Conservation (phyloP, 495 filamentous ascomycete genomes). For the Aspergillus diversus region DNA sequence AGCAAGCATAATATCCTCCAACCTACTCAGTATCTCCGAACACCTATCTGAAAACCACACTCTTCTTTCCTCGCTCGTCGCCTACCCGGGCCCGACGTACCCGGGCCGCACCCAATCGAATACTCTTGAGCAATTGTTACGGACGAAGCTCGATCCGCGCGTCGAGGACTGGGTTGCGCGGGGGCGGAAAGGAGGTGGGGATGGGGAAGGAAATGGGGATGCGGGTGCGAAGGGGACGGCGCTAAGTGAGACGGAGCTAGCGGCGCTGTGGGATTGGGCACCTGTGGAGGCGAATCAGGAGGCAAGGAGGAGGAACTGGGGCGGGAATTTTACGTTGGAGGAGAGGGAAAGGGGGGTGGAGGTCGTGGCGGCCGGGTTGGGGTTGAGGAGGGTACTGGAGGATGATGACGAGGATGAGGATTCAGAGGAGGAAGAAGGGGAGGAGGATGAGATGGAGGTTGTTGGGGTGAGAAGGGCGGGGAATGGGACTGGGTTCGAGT, state of each 20-base stretch:
- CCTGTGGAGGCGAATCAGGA: constrained; percentile 55
- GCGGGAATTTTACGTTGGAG: constrained; percentile 69
- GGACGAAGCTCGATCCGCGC: constrained; percentile 79
- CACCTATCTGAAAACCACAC: constrained; percentile 60
- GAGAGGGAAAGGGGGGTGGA: constrained; percentile 68
- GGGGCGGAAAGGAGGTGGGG: constrained; percentile 43
- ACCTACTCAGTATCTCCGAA: constrained; percentile 61
- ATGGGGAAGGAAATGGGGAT: constrained; percentile 36
- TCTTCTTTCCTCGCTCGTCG: constrained; percentile 63
- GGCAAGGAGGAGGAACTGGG: constrained; percentile 53
- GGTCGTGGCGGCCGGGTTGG: constrained; percentile 74
- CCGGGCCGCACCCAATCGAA: constrained; percentile 70
- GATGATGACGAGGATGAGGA: constrained; percentile 59
- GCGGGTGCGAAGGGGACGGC: constrained; percentile 37
- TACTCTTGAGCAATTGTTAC: constrained; percentile 65
- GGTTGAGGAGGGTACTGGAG: constrained; percentile 59
- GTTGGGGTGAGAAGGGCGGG: constrained; percentile 45
- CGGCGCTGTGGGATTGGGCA: constrained; percentile 55
- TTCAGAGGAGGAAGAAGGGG: constrained; percentile 33
- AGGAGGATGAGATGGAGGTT: constrained; percentile 57
- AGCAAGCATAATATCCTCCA: constrained; percentile 65
- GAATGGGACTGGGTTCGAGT: constrained; percentile 37
- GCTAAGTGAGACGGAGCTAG: constrained; percentile 44
- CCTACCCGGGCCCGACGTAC: constrained; percentile 77
- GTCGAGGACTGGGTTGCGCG: constrained; percentile 74